Evolutionary conservation across 1,284 basidiomycete genomes (phyloP).

Genomic region (Apiotrichum gamsii): DNA sequence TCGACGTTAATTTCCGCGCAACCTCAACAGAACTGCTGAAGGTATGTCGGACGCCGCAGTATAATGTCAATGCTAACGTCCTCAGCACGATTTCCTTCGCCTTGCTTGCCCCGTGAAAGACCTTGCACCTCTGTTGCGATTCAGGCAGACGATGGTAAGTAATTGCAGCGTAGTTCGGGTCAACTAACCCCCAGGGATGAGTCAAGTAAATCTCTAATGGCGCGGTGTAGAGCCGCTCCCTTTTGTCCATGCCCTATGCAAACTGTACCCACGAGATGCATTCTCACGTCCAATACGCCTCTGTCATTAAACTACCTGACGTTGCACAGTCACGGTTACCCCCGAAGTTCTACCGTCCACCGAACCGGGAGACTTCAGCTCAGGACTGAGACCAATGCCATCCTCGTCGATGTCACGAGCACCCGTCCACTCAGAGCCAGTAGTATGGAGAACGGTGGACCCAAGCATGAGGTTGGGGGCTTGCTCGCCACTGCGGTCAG

Average conservation of each 20-base stretch:
- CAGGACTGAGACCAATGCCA: not conserved
- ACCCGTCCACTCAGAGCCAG: not conserved
- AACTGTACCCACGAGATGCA: no score
- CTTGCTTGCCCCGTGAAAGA: conserved; percentile 31
- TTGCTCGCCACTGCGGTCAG: no score
- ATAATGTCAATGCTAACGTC: not conserved
- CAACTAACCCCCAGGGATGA: no score
- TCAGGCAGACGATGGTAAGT: conserved; percentile 30
- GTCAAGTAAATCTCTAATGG: no score
- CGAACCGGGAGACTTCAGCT: no score
- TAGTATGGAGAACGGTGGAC: no score
- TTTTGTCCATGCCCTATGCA: no score
- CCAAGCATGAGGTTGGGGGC: no score
- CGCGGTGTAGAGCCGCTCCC: no score
- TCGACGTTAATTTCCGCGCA: conserved; percentile 90
- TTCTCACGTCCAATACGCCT: no score
- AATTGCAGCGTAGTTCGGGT: no score
- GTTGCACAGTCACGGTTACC: conserved; percentile 12
- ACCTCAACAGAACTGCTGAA: conserved; percentile 86
- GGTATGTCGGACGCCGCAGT: no score
- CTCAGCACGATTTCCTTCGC: not conserved
- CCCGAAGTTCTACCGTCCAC: not conserved
- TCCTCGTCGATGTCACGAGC: not conserved
- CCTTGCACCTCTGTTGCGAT: conserved; percentile 35
- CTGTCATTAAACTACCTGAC: conserved; percentile 5